A percentile compares a stretch with the other conserved stretches of the same genome.
phyloP scores from a whole-genome alignment of 1,284 basidiomycete genomes.

The Takashimella tepidaria region DNA sequence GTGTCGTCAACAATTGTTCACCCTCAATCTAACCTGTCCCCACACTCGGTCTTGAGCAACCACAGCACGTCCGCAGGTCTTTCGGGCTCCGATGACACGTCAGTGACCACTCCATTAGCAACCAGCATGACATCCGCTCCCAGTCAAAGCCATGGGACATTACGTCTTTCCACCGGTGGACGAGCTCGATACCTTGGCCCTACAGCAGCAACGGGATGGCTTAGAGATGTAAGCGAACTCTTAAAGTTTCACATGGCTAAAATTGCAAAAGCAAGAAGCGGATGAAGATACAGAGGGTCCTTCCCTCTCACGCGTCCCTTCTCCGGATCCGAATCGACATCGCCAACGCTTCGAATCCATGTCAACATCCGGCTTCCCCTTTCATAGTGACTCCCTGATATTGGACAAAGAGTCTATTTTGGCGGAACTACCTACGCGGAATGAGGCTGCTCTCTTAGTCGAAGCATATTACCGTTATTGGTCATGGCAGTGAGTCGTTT shows the following conservation, averaged over 20 bases:
- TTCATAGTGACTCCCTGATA: background rate
- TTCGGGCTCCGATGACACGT: background rate
- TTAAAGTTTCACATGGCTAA: background rate
- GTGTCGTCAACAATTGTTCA: slow-evolving; percentile 10
- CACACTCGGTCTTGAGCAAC: background rate
- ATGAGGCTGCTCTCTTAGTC: slow-evolving; percentile 26
- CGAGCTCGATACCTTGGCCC: slow-evolving; percentile 34
- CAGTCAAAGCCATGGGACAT: slow-evolving; percentile 32
- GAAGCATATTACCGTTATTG: slow-evolving; percentile 32
- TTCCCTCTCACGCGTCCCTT: background rate
- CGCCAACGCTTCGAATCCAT: background rate
- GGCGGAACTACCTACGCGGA: slow-evolving; percentile 23
- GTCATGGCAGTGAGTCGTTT: slow-evolving; percentile 27
- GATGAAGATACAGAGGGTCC: background rate
- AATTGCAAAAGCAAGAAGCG: slow-evolving; percentile 15
- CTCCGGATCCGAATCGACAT: background rate
- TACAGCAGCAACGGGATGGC: slow-evolving; percentile 35
- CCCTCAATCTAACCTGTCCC: background rate
- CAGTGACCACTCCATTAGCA: background rate
- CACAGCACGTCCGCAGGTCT: background rate
- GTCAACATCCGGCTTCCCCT: background rate
- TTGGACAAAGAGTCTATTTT: slow-evolving; percentile 9
- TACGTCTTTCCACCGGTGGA: slow-evolving; percentile 29
- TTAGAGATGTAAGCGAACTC: slow-evolving; percentile 28
- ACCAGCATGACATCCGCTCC: background rate